Conservation (phyloP, 2,329 filamentous ascomycete species). For the Zalaria sp. region DNA sequence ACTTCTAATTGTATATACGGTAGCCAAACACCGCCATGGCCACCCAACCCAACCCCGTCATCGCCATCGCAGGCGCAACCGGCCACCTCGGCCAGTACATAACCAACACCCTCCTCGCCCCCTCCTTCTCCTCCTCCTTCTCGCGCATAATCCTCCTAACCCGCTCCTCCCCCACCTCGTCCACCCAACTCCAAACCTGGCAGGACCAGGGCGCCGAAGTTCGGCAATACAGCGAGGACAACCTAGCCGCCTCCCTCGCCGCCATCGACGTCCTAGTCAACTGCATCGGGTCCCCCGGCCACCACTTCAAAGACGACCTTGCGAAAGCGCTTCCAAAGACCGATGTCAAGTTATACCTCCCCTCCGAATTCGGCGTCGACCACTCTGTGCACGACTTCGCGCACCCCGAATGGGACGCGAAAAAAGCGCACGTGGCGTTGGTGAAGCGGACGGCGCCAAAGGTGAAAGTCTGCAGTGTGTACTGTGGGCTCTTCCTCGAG, state of each 20-base stretch:
- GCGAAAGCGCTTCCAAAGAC: conserved; percentile 12
- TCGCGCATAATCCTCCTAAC: conserved; percentile 14
- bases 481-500: conserved; percentile 20
- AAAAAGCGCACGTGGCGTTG: conserved; percentile 16
- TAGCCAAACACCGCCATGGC: too few species aligned
- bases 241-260: conserved; percentile 12
- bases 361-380: conserved; percentile 24
- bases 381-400: conserved; percentile 22
- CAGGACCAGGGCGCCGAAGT: conserved; percentile 3
- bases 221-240: conserved; percentile 8
- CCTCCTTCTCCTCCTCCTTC: conserved; percentile 9
- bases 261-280: conserved; percentile 21
- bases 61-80: conserved; percentile 16
- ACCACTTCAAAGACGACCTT: conserved; percentile 17
- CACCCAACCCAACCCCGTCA: too few species aligned
- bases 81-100: conserved; percentile 14
- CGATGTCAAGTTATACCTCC: conserved; percentile 18
- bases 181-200: background rate
- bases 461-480: conserved; percentile 17
- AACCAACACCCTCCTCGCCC: conserved; percentile 12
- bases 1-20: too few species aligned
- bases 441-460: conserved; percentile 6
- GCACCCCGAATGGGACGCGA: conserved; percentile 20
- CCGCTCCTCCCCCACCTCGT: conserved; percentile 3
- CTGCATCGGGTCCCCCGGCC: conserved; percentile 13